Base-by-base conservation (phyloP, 768 basidiomycete species). In the Mycena rosella region DNA sequence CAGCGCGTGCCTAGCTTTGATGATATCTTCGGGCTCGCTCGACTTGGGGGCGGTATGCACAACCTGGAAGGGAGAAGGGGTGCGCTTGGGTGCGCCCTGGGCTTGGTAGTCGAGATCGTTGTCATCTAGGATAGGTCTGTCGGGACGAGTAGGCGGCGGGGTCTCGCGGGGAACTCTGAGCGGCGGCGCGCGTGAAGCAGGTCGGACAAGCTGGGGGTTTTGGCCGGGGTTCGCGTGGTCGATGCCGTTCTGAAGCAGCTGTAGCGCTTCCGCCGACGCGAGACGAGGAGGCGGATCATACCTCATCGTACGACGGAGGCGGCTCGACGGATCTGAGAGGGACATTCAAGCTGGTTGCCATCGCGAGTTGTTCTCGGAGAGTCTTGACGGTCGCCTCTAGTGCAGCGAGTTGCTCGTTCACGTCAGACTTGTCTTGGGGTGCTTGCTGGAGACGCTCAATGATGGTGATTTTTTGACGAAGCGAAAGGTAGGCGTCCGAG, bases 391-490 rank as follows among this genome's bases (percentile, higher is more conserved):
- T 76, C 29, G 69, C 74, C 66, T 86, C 80, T 14, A 86, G 74
- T 6, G 73, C 73, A 49, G 73, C 62, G 63, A 83, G 79, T 75
- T 85, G 83, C 60, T 82, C 78, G 60, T 78, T 80, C 40, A 78
- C 72, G 48, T 74, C 66, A 22, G 75, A 72, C 24, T 70, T 59
- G 30, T 68, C 67, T 55, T 82, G 78, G 42, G 83, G 70, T 59
- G 81, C 82, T 60, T 79, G 78, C 68, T 87, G 83, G 48, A 91
- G 74, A 9, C 75, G 80, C 36, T 85, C 81, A 63, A 92, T 85
- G 9, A 80, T 74, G 24, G 81, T 80, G 1, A 84, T 82, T 77
- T 92, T 91, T 74, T 89, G 84, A n/a, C 85, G 84, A 70, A 92
- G 79, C 0, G 88, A 88, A 17, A 79, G 74, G 72, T 88, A 90